Evolutionary conservation across 495 filamentous ascomycete species (phyloP).

Genomic region (Trichoderma virens): DNA sequence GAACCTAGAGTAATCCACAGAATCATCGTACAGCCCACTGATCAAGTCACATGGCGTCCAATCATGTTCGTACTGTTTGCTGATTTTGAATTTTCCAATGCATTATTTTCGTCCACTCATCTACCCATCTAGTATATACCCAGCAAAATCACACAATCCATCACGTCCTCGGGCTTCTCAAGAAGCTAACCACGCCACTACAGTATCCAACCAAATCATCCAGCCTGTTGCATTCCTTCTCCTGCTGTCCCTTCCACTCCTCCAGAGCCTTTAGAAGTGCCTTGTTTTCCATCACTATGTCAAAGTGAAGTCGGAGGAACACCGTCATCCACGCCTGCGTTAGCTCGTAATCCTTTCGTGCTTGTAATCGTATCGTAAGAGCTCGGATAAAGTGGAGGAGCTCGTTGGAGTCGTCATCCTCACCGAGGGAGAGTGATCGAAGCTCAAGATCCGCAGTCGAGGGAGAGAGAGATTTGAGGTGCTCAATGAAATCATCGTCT

Average conservation of each 20-base stretch:
- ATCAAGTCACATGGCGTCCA: no score
- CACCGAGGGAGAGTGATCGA: slow-evolving; percentile 57
- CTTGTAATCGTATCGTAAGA: slow-evolving; percentile 57
- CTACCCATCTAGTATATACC: background rate
- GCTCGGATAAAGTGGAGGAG: slow-evolving; percentile 61
- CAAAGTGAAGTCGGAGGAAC: slow-evolving; percentile 68
- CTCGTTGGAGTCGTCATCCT: slow-evolving; percentile 38
- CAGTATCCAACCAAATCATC: slow-evolving; percentile 76
- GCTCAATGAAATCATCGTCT: slow-evolving; percentile 56
- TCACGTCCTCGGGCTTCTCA: slow-evolving; percentile 57
- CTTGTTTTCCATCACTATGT: slow-evolving; percentile 36
- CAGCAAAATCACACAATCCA: background rate
- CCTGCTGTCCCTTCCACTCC: slow-evolving; percentile 61
- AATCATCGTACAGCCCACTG: no score
- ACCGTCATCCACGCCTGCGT: slow-evolving; percentile 96
- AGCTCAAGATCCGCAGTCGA: slow-evolving; percentile 83
- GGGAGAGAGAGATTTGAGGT: slow-evolving; percentile 72
- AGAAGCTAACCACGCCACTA: slow-evolving; percentile 78
- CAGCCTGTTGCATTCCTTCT: slow-evolving; percentile 60
- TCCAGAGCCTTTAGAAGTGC: slow-evolving; percentile 40
- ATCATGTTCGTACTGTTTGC: no score
- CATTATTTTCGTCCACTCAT: slow-evolving; percentile 13
- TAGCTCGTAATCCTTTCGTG: slow-evolving; percentile 78
- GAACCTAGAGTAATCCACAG: no score
- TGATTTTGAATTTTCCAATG: background rate